A percentile compares a stretch with the other conserved stretches of the same genome.
Evolutionary conservation across 192 early-diverging fungal species (phyloP).

Genomic region (Linnemannia schmuckeri): DNA sequence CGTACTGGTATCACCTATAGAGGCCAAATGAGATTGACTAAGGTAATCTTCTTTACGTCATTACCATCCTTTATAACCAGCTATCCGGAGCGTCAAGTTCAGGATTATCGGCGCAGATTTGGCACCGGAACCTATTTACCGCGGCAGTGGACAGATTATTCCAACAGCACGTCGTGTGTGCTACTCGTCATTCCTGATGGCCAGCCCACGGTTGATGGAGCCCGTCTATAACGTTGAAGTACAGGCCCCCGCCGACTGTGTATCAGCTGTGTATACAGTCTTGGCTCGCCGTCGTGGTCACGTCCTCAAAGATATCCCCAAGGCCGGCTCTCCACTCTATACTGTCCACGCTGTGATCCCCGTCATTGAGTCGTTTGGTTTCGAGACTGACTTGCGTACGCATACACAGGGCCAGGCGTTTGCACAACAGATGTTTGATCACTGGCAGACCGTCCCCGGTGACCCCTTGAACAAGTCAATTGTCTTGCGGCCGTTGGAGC

Average conservation of each 20-base stretch:
- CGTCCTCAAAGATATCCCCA: slow-evolving; percentile 94
- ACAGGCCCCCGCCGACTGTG: slow-evolving; percentile 96
- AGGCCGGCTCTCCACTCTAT: slow-evolving; percentile 94
- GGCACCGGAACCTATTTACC: slow-evolving; percentile 88
- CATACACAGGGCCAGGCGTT: slow-evolving; percentile 98
- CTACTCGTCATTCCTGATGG: slow-evolving; percentile 96
- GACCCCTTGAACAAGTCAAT: slow-evolving; percentile 94
- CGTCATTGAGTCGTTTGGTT: slow-evolving; percentile 95
- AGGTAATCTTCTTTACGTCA: not conserved
- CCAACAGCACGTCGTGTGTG: slow-evolving; percentile 96
- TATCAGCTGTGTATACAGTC: slow-evolving; percentile 94
- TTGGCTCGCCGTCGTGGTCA: slow-evolving; percentile 94
- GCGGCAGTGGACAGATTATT: slow-evolving; percentile 97
- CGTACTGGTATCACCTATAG: no score
- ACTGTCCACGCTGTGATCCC: slow-evolving; percentile 95
- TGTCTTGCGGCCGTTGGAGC: slow-evolving; percentile 91
- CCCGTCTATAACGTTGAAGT: slow-evolving; percentile 97
- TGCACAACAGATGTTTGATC: slow-evolving; percentile 98
- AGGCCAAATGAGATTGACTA: slow-evolving; percentile 1
- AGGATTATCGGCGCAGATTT: slow-evolving; percentile 89
- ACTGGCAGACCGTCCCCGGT: slow-evolving; percentile 98
- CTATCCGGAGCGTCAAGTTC: slow-evolving; percentile 96
- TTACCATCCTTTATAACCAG: slow-evolving; percentile 51
- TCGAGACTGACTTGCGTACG: slow-evolving; percentile 96
- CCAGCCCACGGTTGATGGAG: slow-evolving; percentile 97